Percentiles rank a stretch among this genome's conserved stretches.
Evolutionary conservation across 257 asterid genomes (phyloP).

Genomic region (Ocimum tenuiflorum): DNA sequence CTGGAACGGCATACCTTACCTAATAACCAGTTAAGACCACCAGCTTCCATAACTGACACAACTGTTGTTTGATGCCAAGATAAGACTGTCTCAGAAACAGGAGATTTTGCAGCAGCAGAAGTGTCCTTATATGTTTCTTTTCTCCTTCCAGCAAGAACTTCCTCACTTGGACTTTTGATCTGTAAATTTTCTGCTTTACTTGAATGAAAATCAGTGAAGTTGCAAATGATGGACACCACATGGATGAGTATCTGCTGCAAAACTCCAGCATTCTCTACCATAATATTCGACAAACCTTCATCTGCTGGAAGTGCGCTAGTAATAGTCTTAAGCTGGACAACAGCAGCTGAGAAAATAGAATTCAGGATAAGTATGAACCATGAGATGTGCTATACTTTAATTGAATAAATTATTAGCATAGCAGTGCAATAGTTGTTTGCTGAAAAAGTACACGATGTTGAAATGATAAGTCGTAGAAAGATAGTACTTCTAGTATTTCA

Average conservation of each 20-base stretch:
- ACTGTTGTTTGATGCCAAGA: constrained; percentile 83
- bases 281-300: constrained; percentile 42
- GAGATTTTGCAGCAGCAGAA: constrained; percentile 29
- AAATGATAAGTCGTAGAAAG: constrained; percentile 5
- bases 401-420: neutral
- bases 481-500: neutral
- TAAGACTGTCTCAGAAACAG: constrained; percentile 43
- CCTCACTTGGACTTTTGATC: constrained; percentile 30
- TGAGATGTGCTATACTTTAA: neutral
- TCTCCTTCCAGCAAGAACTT: constrained; percentile 31
- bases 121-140: constrained; percentile 29
- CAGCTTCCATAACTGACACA: constrained; percentile 93
- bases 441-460: neutral
- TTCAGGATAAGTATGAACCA: constrained; percentile 19
- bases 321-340: constrained; percentile 81
- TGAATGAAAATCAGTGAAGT: constrained; percentile 54
- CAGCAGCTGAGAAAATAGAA: constrained; percentile 60
- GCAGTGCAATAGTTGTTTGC: neutral
- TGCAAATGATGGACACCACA: constrained; percentile 68
- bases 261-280: constrained; percentile 55
- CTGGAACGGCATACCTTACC: constrained; percentile 81
- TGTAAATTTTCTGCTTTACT: constrained; percentile 35
- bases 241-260: constrained; percentile 70
- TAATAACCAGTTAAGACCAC: constrained; percentile 98
- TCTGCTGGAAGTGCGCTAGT: constrained; percentile 71